Base-by-base conservation (phyloP, 2,329 filamentous ascomycete genomes). In the Arthrocladium fulminans region DNA sequence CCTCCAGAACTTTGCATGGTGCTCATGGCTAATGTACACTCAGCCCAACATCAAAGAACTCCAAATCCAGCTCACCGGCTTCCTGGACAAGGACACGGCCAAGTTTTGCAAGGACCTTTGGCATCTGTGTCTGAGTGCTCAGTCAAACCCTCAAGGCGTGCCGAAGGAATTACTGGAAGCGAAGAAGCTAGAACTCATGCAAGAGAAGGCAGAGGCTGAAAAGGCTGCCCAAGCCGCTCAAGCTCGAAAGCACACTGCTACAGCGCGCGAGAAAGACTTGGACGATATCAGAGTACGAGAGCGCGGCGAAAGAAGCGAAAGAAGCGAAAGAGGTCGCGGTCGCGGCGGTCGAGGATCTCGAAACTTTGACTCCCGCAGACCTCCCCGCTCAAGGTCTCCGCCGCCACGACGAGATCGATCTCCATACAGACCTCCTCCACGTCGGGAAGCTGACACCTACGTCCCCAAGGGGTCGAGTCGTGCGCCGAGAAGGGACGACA, bases 41-140 rank as follows among this genome's bases (percentile, higher is more conserved):
- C 59, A 97, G 89, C 92, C 90, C 55, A 88, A 97, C 64, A 92
- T 97, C 67, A 98, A 97, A 69, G 81, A 84, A 39, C 76, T 97
- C 48, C 92, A 98, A 64, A 95, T 96, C 58, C 85, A 94, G 60
- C 81, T 98, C 54, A 92, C 87, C 1, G 92, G 90, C 1, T 98
- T 98, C 61, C 79, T 98, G 57, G 89, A 95, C 61, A 90, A 94
- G 65, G 88, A 97, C 57, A 92, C 88, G 0, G 74, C 88, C 1
- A 69, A 75, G 0, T 98, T 98, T 63, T 96, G 90, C 67, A 90
- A 94, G 63, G 87, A 96, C 54, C 70, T 98, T 10, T 98, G 92
- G 92, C 86, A 83, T 51, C 72, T 98, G 15, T 85, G 90, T 59
- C 70, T 98, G 39, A 96, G 89, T 65, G 92, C 88, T 8, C 92